A percentile compares a stretch with the other conserved stretches of the same genome.
phyloP scores from a whole-genome alignment of 2,329 filamentous ascomycete species.

The Aureobasidium namibiae region DNA sequence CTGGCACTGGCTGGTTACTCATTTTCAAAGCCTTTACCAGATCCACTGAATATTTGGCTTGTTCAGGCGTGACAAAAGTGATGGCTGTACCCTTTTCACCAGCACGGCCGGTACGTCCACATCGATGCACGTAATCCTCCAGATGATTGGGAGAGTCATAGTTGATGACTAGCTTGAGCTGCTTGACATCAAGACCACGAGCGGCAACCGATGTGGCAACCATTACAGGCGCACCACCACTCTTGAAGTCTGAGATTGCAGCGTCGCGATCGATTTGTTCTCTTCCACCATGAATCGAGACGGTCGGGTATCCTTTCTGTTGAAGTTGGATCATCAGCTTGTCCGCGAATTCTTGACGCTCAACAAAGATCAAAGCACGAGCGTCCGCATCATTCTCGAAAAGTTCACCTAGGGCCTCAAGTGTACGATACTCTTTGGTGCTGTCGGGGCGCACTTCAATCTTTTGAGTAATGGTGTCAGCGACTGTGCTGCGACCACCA shows the following conservation, averaged over 20 bases:
- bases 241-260: conserved; percentile 88
- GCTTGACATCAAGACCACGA: conserved; percentile 90
- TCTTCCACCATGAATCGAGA: conserved; percentile 90
- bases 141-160: conserved; percentile 90
- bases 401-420: conserved; percentile 79
- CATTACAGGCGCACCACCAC: conserved; percentile 78
- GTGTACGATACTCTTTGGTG: conserved; percentile 72
- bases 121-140: conserved; percentile 94
- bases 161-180: conserved; percentile 91
- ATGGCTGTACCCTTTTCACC: conserved; percentile 92
- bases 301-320: conserved; percentile 79
- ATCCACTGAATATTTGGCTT: conserved; percentile 82
- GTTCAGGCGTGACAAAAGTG: conserved; percentile 84
- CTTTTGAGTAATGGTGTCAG: conserved; percentile 74
- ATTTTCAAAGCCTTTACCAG: conserved; percentile 89
- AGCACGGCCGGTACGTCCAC: conserved; percentile 85
- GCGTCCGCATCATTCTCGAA: conserved; percentile 85
- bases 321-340: conserved; percentile 60
- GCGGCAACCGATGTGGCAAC: conserved; percentile 94
- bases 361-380: conserved; percentile 61
- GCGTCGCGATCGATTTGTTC: conserved; percentile 90
- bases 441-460: conserved; percentile 80
- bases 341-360: conserved; percentile 30
- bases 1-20: conserved; percentile 76
- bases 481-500: conserved; percentile 67